Conservation (phyloP, 192 early-diverging fungal genomes). For the Lobosporangium transversale region DNA sequence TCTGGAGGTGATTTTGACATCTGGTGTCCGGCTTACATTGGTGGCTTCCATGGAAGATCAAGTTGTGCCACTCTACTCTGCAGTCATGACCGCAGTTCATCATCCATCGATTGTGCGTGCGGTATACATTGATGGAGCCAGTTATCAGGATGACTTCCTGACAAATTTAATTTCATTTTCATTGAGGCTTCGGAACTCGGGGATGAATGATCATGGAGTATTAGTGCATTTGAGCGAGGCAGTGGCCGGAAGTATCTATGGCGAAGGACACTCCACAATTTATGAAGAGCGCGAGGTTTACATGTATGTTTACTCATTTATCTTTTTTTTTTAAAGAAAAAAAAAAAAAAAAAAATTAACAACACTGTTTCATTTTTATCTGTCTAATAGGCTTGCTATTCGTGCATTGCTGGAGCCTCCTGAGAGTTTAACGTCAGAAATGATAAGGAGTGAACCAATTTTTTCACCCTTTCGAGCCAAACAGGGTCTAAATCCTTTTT, state of each 20-base stretch:
- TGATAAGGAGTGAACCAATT: constrained; percentile 45
- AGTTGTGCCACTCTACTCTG: constrained; percentile 92
- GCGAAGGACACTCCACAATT: constrained; percentile 91
- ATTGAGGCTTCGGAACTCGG: constrained; percentile 86
- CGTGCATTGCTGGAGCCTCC: constrained; percentile 51
- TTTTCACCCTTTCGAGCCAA: constrained; percentile 72
- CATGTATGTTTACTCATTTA: constrained; percentile 51
- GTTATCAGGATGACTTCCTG: constrained; percentile 87
- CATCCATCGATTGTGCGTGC: constrained; percentile 91
- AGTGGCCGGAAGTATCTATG: constrained; percentile 87
- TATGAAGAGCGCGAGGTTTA: constrained; percentile 93
- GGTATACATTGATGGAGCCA: constrained; percentile 84
- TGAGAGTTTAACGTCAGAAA: constrained; percentile 12
- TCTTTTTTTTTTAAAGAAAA: not conserved
- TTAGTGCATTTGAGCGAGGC: constrained; percentile 87
- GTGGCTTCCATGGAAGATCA: constrained; percentile 95
- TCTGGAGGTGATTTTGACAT: constrained; percentile 70
- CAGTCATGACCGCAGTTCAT: constrained; percentile 69
- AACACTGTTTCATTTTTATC: too few species aligned
- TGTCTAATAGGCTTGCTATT: constrained; percentile 42
- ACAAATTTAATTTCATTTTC: constrained; percentile 89
- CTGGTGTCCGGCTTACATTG: constrained; percentile 78
- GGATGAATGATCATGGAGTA: constrained; percentile 87
- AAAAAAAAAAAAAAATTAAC: not conserved
- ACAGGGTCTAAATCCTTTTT: constrained; percentile 85